phyloP scores from a whole-genome alignment of 805 yeast genomes.

The Saccharomycopsis fermentans region DNA sequence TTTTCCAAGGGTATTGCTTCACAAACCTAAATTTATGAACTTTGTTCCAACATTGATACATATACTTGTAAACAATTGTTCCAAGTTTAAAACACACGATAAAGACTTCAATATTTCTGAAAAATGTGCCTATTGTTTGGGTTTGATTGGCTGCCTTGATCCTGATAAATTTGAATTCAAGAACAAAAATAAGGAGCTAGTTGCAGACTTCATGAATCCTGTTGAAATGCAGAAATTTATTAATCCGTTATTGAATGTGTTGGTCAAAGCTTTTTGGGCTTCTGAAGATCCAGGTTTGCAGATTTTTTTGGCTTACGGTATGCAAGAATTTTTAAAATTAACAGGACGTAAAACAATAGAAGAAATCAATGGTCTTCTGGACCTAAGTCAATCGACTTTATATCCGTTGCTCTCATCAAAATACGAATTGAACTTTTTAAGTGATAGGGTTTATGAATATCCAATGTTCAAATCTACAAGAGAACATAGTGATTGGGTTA shows the following conservation, averaged over 20 bases:
- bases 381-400: conserved; percentile 59
- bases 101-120: conserved; percentile 32
- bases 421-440: conserved; percentile 50
- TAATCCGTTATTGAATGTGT: conserved; percentile 28
- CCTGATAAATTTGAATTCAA: conserved; percentile 26
- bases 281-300: conserved; percentile 82
- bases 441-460: conserved; percentile 38
- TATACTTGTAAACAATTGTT: conserved; percentile 45
- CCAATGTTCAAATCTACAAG: conserved; percentile 55
- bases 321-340: conserved; percentile 73
- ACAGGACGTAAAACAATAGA: conserved; percentile 28
- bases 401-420: conserved; percentile 67
- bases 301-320: conserved; percentile 71
- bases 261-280: conserved; percentile 85
- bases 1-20: conserved; percentile 36
- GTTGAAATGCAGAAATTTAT: conserved; percentile 32
- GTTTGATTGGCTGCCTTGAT: conserved; percentile 59
- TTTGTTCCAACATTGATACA: conserved; percentile 38
- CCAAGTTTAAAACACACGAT: conserved; percentile 36
- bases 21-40: conserved; percentile 25
- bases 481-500: conserved; percentile 63
- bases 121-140: conserved; percentile 58
- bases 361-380: conserved; percentile 36
- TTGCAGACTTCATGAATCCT: conserved; percentile 52
- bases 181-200: conserved; percentile 37